Base-by-base conservation (phyloP, 331 rosid species). In the Malus hybrid region DNA sequence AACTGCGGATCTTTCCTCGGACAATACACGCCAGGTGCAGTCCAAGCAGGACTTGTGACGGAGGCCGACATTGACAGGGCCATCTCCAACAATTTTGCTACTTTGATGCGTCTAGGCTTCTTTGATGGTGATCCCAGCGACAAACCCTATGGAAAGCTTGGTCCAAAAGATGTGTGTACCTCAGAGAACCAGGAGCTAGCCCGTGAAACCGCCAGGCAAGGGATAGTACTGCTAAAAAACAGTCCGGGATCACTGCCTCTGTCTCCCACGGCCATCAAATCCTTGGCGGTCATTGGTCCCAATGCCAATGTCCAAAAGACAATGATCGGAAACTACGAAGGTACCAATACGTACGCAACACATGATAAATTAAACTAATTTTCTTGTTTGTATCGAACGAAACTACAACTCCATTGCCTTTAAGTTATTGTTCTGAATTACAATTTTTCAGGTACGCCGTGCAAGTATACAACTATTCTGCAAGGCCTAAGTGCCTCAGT, bases 91-190 rank as follows among this genome's bases (percentile, higher is more conserved):
- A 95, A 90, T 73, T 85, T 92, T 14, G 93, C 89, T 14, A 95
- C 97, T 20, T 80, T 95, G 86, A 90, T 95, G 93, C 81, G 99
- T 67, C 88, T 95, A 75, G 99, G 99, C 63, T 95, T 95, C 90
- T 95, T 90, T 76, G 96, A 95, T 76, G 99, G 99, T 42, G 89
- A 89, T 71, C 99, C 99, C 15, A 89, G 89, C 80, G 83, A 88
- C 80, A 97, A 83, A 73, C 80, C 81, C 34, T 95, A 87, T 56
- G 99, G 99, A 54, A 79, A 85, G 11, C 92, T 92, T 46, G 96
- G 99, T 77, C 97, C 99, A 29, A 95, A 90, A 76, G 98, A 95
- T 67, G 98, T 92, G 39, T 95, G 99, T 85, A 95, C 97, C 11
- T 15, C 81, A 56, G 80, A 56, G 52, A 76, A 95, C 80, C 92